phyloP scores from a whole-genome alignment of 2,329 filamentous ascomycete genomes.

The Trichoderma breve region DNA sequence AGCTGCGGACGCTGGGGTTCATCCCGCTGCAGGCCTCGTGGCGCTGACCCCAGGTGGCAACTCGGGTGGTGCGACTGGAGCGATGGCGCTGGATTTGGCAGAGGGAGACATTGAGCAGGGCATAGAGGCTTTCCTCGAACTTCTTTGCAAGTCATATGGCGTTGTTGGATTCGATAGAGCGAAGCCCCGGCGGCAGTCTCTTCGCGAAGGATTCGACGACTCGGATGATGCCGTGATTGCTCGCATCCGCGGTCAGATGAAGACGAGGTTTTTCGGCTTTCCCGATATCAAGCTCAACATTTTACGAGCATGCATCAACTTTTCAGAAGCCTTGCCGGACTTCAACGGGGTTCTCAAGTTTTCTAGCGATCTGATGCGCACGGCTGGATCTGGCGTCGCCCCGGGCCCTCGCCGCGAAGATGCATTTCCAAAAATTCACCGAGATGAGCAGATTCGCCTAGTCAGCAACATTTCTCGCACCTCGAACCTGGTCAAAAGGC shows the following conservation, averaged over 20 bases:
- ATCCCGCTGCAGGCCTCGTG: slow-evolving; percentile 84
- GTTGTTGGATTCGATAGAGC: slow-evolving; percentile 52
- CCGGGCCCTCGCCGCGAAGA: slow-evolving; percentile 68
- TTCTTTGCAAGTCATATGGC: slow-evolving; percentile 63
- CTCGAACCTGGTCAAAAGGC: slow-evolving; percentile 68
- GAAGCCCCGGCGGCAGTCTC: slow-evolving; percentile 28
- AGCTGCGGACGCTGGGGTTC: slow-evolving; percentile 93
- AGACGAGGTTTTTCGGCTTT: slow-evolving; percentile 70
- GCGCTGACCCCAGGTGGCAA: slow-evolving; percentile 58
- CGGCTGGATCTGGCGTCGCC: slow-evolving; percentile 76
- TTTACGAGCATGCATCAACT: slow-evolving; percentile 83
- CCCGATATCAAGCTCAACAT: slow-evolving; percentile 80
- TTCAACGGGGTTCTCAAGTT: slow-evolving; percentile 86
- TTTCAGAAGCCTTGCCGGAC: slow-evolving; percentile 90
- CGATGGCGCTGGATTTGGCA: slow-evolving; percentile 58
- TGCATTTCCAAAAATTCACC: slow-evolving; percentile 65
- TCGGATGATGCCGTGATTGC: slow-evolving; percentile 53
- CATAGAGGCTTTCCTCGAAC: slow-evolving; percentile 60
- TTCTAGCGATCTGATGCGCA: slow-evolving; percentile 78
- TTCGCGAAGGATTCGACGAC: slow-evolving; percentile 37
- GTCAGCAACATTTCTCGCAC: slow-evolving; percentile 84
- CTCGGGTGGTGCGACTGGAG: slow-evolving; percentile 46
- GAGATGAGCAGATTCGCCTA: slow-evolving; percentile 84
- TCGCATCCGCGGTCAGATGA: slow-evolving; percentile 59
- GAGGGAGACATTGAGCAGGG: slow-evolving; percentile 65